phyloP scores from a whole-genome alignment of 1,284 basidiomycete genomes.

The Ganoderma multipileum region DNA sequence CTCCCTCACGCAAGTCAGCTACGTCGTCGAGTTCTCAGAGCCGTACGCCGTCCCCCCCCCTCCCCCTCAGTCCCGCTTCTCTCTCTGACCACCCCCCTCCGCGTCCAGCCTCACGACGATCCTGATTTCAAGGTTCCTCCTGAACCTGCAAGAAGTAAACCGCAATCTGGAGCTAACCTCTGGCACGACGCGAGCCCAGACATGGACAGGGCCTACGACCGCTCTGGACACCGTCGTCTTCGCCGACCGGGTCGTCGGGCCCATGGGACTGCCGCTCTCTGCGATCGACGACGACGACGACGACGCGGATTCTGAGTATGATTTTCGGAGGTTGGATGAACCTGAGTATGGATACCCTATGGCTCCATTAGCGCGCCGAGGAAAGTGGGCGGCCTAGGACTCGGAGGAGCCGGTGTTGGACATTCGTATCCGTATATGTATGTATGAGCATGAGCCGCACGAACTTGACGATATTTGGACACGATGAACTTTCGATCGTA shows the following conservation, averaged over 20 bases:
- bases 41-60: background rate
- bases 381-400: background rate
- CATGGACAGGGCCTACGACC: background rate
- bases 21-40: slow-evolving; percentile 5
- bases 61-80: too few species aligned
- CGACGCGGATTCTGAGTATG: background rate
- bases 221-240: background rate
- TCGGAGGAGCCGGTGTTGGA: too few species aligned
- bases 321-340: background rate
- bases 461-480: too few species aligned
- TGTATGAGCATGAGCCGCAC: too few species aligned
- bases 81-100: background rate
- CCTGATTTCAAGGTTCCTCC: slow-evolving; percentile 1
- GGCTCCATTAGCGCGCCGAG: background rate
- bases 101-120: background rate
- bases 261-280: background rate
- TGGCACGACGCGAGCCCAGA: background rate
- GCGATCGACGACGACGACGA: background rate
- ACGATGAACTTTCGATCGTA: too few species aligned
- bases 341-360: background rate
- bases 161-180: background rate
- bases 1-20: slow-evolving; percentile 3
- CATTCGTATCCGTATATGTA: too few species aligned
- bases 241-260: background rate
- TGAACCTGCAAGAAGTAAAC: background rate